A percentile compares a stretch with the other conserved stretches of the same genome.
These are phyloP conservation scores for Lunasporangiospora selenospora DNA, from an alignment of 192 early-diverging fungal species.

Conservation along the genomic window DNA sequence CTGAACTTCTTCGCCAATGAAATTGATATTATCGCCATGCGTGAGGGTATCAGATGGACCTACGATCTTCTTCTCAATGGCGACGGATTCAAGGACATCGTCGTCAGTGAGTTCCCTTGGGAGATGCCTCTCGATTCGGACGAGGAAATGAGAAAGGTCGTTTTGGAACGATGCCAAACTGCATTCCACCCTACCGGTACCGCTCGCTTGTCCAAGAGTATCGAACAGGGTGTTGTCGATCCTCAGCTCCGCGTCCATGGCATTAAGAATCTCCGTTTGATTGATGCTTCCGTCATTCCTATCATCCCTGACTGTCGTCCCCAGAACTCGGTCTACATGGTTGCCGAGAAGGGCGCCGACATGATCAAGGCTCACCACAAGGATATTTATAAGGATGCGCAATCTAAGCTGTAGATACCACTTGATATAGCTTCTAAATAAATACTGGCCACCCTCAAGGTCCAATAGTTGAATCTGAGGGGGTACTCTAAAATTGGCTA, in stretches of 20 bases:
- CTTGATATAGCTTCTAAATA: too few relatives aligned
- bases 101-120: conserved; percentile 23
- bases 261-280: conserved; percentile 26
- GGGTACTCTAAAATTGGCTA: too few relatives aligned
- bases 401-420: background rate
- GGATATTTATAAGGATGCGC: conserved; percentile 7
- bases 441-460: too few relatives aligned
- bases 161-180: conserved; percentile 29
- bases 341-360: conserved; percentile 41
- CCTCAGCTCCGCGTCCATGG: conserved; percentile 23
- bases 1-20: conserved; percentile 27
- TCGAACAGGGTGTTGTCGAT: conserved; percentile 37
- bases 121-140: conserved; percentile 27
- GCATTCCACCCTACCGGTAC: conserved; percentile 17
- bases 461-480: too few relatives aligned
- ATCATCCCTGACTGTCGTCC: conserved; percentile 10
- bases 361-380: conserved; percentile 27
- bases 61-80: conserved; percentile 26
- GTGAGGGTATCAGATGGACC: conserved; percentile 30
- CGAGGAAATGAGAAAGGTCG: conserved; percentile 21
- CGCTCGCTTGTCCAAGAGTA: conserved; percentile 20
- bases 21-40: conserved; percentile 31
- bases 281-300: conserved; percentile 41
- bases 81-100: conserved; percentile 32
- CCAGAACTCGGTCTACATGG: conserved; percentile 16